Evolutionary conservation across 2,329 filamentous ascomycete species (phyloP).

Genomic region (Ophiostoma australiae): DNA sequence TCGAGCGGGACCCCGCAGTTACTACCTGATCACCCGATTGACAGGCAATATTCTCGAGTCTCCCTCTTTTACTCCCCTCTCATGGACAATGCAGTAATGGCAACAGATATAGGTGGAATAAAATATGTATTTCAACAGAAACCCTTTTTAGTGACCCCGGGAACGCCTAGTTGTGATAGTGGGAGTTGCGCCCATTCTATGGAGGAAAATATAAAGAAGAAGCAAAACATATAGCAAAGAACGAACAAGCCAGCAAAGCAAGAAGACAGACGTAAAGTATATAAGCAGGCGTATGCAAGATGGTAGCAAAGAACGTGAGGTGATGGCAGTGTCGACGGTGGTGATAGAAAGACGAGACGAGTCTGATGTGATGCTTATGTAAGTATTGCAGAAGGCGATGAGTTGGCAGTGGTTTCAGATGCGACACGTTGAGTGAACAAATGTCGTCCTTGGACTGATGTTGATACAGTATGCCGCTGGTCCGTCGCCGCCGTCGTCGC

Average conservation of each 20-base stretch:
- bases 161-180: slow-evolving; percentile 12
- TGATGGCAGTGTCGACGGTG: neutral
- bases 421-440: neutral
- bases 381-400: neutral
- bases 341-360: neutral
- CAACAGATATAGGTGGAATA: neutral
- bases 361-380: neutral
- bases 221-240: neutral
- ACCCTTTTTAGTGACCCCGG: slow-evolving; percentile 12
- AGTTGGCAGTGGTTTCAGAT: neutral
- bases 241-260: neutral
- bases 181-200: slow-evolving; percentile 15
- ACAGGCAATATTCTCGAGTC: neutral
- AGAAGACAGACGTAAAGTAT: slow-evolving; percentile 1
- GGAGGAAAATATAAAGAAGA: neutral
- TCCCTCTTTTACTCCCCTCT: neutral
- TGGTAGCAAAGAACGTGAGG: neutral
- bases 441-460: neutral
- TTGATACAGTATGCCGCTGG: neutral
- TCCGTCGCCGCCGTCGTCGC: neutral
- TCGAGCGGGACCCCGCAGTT: neutral
- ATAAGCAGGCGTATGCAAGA: slow-evolving; percentile 2
- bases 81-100: no score
- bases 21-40: neutral
- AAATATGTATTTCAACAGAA: slow-evolving; percentile 5